Evolutionary conservation across 257 asterid species (phyloP), one percentile per base, ranked within the genome.

Genomic region (Solanum pennellii): DNA sequence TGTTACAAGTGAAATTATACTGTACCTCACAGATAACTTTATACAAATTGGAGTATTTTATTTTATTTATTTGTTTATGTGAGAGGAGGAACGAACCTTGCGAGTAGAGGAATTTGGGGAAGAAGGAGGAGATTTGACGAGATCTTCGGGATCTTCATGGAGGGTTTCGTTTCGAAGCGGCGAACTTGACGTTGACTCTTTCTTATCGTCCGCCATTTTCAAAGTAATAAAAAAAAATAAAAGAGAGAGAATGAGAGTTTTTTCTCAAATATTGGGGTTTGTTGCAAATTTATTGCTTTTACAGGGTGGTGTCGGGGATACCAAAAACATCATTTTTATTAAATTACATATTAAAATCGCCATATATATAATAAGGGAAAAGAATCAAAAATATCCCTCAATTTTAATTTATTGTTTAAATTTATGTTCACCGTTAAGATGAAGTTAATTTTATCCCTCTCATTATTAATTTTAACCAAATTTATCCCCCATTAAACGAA

Each of bases 31-130:
- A 11, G 21, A 12, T 75, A 16, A 25, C 39, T 77, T 77, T 14
- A 77, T 44, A 77, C 16, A 73, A 37, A 3, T 15, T 42, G 44
- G 7, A 25, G 35, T 44, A 77, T 76, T 42, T 9, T 13, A n/a
- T 62, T 62, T 62, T 9, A 59, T 9, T 59, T 62, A 62, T 62
- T 62, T 62, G 1, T n/a, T 62, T 12, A 8, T 52, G 3, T 21
- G 23, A 6, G 31, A 25, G 35, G 31, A 16, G 20, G 27, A 39
- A 41, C 83, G 20, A 41, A 94, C 98, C 98, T 94, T 93, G 86
- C 99, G 96, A 66, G 98, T 94, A 74, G 99, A 94, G 87, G 98
- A 94, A 88, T 88, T 95, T 83, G 98, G 95, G 68, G 98, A 92
- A 87, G 86, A 92, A 31, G 98, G 99, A 87, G 93, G 93, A 68